A percentile compares a stretch with the other conserved stretches of the same genome.
These are phyloP conservation scores for Diatrype stigma DNA, from an alignment of 2,329 filamentous ascomycete species.

Conservation along the genomic window DNA sequence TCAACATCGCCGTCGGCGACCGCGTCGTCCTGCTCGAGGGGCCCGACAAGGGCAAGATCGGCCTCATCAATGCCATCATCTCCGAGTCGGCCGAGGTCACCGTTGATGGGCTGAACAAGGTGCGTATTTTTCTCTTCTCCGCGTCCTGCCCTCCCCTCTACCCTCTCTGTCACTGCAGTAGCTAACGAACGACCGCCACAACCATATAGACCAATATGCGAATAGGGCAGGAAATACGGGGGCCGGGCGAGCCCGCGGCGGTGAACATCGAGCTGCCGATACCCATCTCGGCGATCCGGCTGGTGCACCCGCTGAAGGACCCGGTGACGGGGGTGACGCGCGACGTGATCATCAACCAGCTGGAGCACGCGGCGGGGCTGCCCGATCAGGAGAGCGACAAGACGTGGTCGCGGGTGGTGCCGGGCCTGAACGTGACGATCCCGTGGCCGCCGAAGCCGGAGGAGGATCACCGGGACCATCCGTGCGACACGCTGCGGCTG, in stretches of 20 bases:
- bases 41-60: conserved; percentile 78
- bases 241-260: conserved; percentile 33
- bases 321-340: conserved; percentile 57
- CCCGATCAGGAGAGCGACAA: conserved; percentile 47
- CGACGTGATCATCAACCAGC: conserved; percentile 74
- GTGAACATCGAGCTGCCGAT: conserved; percentile 52
- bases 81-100: conserved; percentile 50
- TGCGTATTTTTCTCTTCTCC: conserved; percentile 37
- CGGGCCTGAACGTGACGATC: conserved; percentile 67
- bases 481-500: conserved; percentile 69
- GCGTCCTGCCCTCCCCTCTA: not conserved
- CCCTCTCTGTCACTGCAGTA: not conserved
- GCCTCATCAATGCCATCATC: conserved; percentile 59
- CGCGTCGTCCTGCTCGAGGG: conserved; percentile 79
- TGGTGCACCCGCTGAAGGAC: conserved; percentile 73
- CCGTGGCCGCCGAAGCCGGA: conserved; percentile 65
- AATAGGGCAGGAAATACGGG: conserved; percentile 36
- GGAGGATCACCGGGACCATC: conserved; percentile 49
- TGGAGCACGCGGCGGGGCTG: conserved; percentile 50
- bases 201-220: conserved; percentile 32
- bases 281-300: conserved; percentile 68
- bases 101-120: conserved; percentile 61
- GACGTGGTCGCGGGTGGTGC: conserved; percentile 57
- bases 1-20: conserved; percentile 66
- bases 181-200: conserved; percentile 5